Conservation (phyloP, 345 rosid species). For the Eucalyptus tenuipes region DNA sequence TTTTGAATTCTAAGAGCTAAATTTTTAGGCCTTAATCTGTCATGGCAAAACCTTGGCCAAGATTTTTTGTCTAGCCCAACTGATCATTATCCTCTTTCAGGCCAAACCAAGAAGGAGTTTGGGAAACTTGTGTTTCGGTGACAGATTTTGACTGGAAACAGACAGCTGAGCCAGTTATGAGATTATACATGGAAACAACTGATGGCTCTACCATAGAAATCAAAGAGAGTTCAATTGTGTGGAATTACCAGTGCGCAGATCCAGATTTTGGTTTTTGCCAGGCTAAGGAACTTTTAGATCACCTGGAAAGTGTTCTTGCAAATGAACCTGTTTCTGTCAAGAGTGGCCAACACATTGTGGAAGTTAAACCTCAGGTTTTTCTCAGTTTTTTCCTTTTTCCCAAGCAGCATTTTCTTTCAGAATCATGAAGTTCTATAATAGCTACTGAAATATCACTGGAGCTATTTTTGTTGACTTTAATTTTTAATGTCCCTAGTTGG, state of each 20-base stretch:
- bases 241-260: constrained; percentile 84
- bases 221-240: constrained; percentile 80
- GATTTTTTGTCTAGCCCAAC: too few species aligned
- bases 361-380: constrained; percentile 96
- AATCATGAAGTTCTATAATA: neutral
- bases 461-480: neutral
- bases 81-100: constrained; percentile 16
- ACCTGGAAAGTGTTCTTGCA: constrained; percentile 83
- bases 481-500: neutral
- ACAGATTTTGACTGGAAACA: constrained; percentile 82
- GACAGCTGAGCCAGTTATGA: constrained; percentile 95
- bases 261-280: constrained; percentile 97
- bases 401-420: neutral
- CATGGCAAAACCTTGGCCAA: neutral
- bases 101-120: constrained; percentile 45
- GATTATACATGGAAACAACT: constrained; percentile 82
- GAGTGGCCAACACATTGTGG: constrained; percentile 78
- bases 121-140: constrained; percentile 65
- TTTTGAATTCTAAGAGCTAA: neutral
- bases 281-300: constrained; percentile 95
- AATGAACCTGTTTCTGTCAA: constrained; percentile 92
- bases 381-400: neutral
- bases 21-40: neutral
- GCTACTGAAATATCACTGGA: neutral
- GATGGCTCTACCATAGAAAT: constrained; percentile 90